Base-by-base conservation (phyloP, 1,284 basidiomycete genomes). In the Calocybe gambosa region DNA sequence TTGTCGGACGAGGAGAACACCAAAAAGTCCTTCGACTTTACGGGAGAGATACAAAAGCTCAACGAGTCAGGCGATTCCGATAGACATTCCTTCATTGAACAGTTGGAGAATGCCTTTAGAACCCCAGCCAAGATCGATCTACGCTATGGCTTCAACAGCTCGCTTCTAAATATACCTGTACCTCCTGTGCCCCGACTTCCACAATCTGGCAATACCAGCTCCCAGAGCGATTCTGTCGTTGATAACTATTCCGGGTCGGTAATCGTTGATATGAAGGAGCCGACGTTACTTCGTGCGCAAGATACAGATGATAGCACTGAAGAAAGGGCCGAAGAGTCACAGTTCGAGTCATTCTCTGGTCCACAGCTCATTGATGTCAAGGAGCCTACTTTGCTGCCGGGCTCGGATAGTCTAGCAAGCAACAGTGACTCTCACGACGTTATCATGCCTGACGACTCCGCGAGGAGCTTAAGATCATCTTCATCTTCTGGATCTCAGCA, bases 11-110 rank as follows among this genome's bases (percentile, higher is more conserved):
- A 81, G 37, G 78, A 82, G 42, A 77, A 82, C 49, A 87, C 85
- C 0, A 85, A 83, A 63, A 80, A 77, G 55, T 87, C 84, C 1
- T 93, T 93, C 54, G 89, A 93, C 60, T 93, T 93, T 58, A 92
- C 89, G 0, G 82, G 79, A 18, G 90, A 92, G 62, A 68, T 89
- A 41, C 70, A 75, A 59, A 78, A 71, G 52, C 73, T 93, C 36
- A 83, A 83, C 47, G 79, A 82, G 55, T 80, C 77, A 5, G 84
- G 85, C 20, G 80, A 61, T 2, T 80, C 80, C 0, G 78, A 86
- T 55, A 67, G 87, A 3, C 69, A 66, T 5, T 90, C 87, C 61
- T 93, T 93, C 57, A 80, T 93, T 2, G 87, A 89, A 60, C 84
- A 89, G 60, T 65, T 89, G 8, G 87, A 89, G 64, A 80, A 73